Evolutionary conservation across 176 grass and related monocot species (phyloP).

Genomic region (Zea luxurians): DNA sequence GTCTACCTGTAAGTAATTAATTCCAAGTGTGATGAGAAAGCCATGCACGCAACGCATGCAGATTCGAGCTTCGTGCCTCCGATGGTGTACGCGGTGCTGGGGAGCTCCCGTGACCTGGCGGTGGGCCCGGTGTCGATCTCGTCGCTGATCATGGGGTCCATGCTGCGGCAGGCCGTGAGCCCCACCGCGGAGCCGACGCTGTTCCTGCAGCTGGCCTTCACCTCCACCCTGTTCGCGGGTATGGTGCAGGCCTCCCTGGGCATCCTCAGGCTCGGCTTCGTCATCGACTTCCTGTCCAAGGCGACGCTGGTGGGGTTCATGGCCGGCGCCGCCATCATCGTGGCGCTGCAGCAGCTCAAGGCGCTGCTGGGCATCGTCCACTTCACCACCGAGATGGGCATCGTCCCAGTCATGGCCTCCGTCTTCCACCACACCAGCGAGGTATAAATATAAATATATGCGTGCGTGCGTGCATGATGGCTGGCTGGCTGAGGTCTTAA

Average conservation of each 20-base stretch:
- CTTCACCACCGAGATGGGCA: slow-evolving; percentile 86
- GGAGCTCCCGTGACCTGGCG: slow-evolving; percentile 85
- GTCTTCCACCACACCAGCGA: slow-evolving; percentile 69
- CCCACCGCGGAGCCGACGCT: slow-evolving; percentile 59
- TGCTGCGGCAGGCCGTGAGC: slow-evolving; percentile 81
- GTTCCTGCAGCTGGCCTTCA: slow-evolving; percentile 96
- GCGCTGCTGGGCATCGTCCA: slow-evolving; percentile 82
- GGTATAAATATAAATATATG: too few species aligned
- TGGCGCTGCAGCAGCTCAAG: slow-evolving; percentile 93
- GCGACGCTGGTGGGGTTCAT: slow-evolving; percentile 97
- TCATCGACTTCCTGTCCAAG: slow-evolving; percentile 93
- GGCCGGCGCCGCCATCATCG: slow-evolving; percentile 92
- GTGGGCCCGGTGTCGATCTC: slow-evolving; percentile 89
- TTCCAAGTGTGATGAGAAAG: too few species aligned
- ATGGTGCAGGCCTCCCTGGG: slow-evolving; percentile 92
- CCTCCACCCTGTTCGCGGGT: slow-evolving; percentile 84
- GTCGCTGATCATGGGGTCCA: slow-evolving; percentile 95
- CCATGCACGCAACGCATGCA: neutral
- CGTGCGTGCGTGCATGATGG: neutral
- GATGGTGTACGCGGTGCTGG: slow-evolving; percentile 82
- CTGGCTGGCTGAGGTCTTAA: neutral
- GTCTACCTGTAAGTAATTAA: neutral
- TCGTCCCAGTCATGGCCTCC: slow-evolving; percentile 87
- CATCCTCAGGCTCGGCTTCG: slow-evolving; percentile 76
- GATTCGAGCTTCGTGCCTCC: slow-evolving; percentile 97